Evolutionary conservation across 2,329 filamentous ascomycete genomes (phyloP).

Genomic region (Fusarium proliferatum): DNA sequence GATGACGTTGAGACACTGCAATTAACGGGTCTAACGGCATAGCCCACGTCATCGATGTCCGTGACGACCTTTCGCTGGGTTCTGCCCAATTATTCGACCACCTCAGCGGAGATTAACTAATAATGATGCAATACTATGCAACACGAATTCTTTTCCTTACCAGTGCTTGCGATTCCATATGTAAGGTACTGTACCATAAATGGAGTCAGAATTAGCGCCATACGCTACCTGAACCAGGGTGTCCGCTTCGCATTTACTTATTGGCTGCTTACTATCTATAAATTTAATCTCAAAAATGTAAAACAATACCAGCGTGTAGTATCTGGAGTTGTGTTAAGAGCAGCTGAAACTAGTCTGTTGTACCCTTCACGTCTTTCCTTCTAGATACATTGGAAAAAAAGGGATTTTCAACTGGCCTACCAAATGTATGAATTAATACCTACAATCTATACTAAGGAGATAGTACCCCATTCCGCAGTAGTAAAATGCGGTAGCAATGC

Average conservation of each 20-base stretch:
- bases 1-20: not conserved
- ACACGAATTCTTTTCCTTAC: rapidly evolving
- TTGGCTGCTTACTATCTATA: rapidly evolving
- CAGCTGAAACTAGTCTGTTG: not conserved
- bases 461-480: not conserved
- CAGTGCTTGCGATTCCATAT: not conserved
- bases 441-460: not conserved
- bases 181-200: too few relatives aligned
- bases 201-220: too few relatives aligned
- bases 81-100: rapidly evolving
- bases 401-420: too few relatives aligned
- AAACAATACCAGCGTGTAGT: too few relatives aligned
- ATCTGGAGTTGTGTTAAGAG: not conserved
- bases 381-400: too few relatives aligned
- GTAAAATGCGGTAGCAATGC: not conserved
- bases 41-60: not conserved
- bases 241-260: rapidly evolving
- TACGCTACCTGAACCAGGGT: rapidly evolving
- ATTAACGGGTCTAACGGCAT: not conserved
- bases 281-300: too few relatives aligned
- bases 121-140: not conserved
- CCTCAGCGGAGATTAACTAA: rapidly evolving
- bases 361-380: not conserved
- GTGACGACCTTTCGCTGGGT: not conserved
- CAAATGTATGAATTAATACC: too few relatives aligned